Percentiles rank a stretch among this genome's conserved stretches.
These are phyloP conservation scores for Citrullus colocynthis DNA, from an alignment of 306 rosid genomes.

Conservation along the genomic window DNA sequence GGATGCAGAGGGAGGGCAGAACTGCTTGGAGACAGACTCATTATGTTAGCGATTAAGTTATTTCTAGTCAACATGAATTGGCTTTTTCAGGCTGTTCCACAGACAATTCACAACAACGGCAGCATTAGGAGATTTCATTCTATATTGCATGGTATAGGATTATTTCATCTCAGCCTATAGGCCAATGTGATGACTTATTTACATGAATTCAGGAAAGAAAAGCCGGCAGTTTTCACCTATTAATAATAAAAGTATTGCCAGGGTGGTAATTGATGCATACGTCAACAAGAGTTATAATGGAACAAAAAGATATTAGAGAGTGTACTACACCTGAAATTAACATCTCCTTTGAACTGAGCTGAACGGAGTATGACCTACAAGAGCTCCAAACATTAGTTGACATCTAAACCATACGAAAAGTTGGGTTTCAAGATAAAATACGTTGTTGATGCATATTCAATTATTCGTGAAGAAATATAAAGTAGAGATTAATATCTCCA, in stretches of 20 bases:
- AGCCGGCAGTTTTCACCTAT: background rate
- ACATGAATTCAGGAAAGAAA: background rate
- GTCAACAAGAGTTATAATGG: background rate
- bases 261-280: background rate
- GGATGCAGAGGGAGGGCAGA: background rate
- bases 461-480: background rate
- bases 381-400: constrained; percentile 1
- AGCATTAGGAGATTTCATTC: background rate
- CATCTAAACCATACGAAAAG: background rate
- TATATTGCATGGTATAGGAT: background rate
- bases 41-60: background rate
- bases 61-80: background rate
- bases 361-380: constrained; percentile 64
- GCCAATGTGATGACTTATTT: background rate
- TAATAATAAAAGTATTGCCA: background rate
- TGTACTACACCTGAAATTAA: constrained; percentile 59
- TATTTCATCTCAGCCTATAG: background rate
- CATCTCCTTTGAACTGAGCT: constrained; percentile 76
- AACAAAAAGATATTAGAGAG: constrained; percentile 13
- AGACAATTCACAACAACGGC: background rate
- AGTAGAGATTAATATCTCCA: background rate
- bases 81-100: no score
- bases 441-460: background rate
- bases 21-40: background rate
- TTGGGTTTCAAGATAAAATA: background rate